Conservation (phyloP, 176 grass and related monocot species). For the Phoenix roebelenii region DNA sequence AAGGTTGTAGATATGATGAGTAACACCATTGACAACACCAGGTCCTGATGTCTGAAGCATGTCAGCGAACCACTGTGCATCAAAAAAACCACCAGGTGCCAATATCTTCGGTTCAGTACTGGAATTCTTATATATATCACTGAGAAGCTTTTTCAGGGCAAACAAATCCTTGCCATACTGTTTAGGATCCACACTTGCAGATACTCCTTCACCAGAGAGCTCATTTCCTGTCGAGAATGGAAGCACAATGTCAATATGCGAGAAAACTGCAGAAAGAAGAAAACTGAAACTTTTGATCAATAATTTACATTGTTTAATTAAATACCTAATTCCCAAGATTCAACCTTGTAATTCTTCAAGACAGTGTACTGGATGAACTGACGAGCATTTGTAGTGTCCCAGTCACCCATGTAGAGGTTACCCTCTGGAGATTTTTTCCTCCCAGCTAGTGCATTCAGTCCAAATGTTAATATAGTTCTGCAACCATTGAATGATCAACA, state of each 20-base stretch:
- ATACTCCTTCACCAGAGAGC: constrained; percentile 32
- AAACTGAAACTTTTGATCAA: not conserved
- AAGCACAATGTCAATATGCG: too few relatives aligned
- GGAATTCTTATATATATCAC: constrained; percentile 17
- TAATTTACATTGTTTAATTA: not conserved
- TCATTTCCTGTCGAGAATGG: constrained; percentile 36
- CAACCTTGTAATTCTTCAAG: constrained; percentile 32
- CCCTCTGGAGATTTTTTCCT: constrained; percentile 19
- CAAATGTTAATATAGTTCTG: constrained; percentile 50
- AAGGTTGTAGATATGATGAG: constrained; percentile 66
- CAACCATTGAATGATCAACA: constrained; percentile 2
- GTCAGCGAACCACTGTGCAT: constrained; percentile 40
- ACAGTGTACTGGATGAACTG: constrained; percentile 40
- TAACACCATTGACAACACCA: constrained; percentile 37
- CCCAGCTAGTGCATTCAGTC: constrained; percentile 45
- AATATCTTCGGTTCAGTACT: constrained; percentile 26
- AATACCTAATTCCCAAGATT: constrained; percentile 53
- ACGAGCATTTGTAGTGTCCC: constrained; percentile 38
- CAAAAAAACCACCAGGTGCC: constrained; percentile 47
- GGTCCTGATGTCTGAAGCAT: constrained; percentile 41
- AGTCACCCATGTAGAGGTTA: constrained; percentile 25
- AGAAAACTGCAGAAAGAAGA: too few relatives aligned
- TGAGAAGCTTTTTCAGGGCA: constrained; percentile 21
- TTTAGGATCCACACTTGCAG: constrained; percentile 32
- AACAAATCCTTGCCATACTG: constrained; percentile 38